These are phyloP conservation scores for Talaromyces nanjingensis DNA, from an alignment of 495 filamentous ascomycete species.

Conservation along the genomic window DNA sequence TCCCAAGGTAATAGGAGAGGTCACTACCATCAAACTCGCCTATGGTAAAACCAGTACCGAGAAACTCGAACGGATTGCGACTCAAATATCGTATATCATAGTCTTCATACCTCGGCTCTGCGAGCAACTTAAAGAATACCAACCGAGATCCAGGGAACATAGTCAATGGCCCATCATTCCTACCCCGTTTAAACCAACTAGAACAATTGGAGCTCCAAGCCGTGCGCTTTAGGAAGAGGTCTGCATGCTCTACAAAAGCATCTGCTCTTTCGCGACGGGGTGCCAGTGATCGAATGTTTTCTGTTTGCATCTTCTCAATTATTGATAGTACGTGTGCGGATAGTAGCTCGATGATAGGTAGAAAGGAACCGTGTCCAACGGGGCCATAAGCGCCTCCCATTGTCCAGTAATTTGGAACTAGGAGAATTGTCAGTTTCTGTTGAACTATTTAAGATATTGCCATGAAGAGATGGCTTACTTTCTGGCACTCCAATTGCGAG, in stretches of 20 bases:
- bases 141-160: conserved; percentile 28
- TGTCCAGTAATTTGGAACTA: conserved; percentile 9
- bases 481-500: conserved; percentile 1
- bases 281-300: conserved; percentile 19
- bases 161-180: conserved; percentile 12
- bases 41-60: conserved; percentile 17
- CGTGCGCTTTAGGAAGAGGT: conserved; percentile 28
- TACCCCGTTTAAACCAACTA: conserved; percentile 36
- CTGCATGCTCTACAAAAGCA: conserved; percentile 30
- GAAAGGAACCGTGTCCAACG: conserved; percentile 19
- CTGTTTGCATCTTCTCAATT: conserved; percentile 24
- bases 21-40: conserved; percentile 8
- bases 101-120: conserved; percentile 40
- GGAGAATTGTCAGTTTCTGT: not conserved
- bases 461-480: not conserved
- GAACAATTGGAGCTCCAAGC: conserved; percentile 34
- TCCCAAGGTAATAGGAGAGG: conserved; percentile 8
- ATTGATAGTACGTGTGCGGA: conserved; percentile 33
- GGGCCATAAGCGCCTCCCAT: conserved; percentile 8
- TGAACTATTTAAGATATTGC: too few species aligned
- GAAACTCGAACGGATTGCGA: conserved; percentile 18
- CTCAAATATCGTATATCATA: conserved; percentile 24
- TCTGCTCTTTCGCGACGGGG: conserved; percentile 18
- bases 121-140: conserved; percentile 45
- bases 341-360: conserved; percentile 25